phyloP scores from a whole-genome alignment of 2,329 filamentous ascomycete species.

The Fonsecaea multimorphosa region DNA sequence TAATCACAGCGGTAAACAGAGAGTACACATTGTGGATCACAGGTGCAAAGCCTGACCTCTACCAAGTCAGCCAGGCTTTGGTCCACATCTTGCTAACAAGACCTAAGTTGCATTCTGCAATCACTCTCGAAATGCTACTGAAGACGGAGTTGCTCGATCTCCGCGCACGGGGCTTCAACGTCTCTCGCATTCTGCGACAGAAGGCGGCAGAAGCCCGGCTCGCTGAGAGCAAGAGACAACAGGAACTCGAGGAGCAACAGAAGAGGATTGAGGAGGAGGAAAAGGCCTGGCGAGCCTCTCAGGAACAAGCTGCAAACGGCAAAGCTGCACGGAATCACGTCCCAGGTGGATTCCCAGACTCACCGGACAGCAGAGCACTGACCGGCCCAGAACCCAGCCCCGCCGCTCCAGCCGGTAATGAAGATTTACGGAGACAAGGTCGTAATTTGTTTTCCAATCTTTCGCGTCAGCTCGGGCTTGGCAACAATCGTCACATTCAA shows the following conservation, averaged over 20 bases:
- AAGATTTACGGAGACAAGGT: conserved; percentile 52
- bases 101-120: conserved; percentile 84
- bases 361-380: conserved; percentile 54
- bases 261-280: conserved; percentile 69
- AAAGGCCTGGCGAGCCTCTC: conserved; percentile 54
- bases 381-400: conserved; percentile 34
- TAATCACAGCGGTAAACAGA: conserved; percentile 62
- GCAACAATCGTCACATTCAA: conserved; percentile 41
- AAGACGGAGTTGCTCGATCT: conserved; percentile 83
- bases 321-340: conserved; percentile 57
- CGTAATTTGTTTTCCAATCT: conserved; percentile 71
- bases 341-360: conserved; percentile 76
- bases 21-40: conserved; percentile 78
- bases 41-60: conserved; percentile 76
- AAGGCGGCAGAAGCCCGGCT: conserved; percentile 88
- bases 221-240: conserved; percentile 79
- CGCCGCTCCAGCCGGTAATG: conserved; percentile 34
- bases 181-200: conserved; percentile 86
- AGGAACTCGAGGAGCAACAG: conserved; percentile 74
- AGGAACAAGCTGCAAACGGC: conserved; percentile 44
- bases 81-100: conserved; percentile 79
- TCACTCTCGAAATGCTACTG: conserved; percentile 89
- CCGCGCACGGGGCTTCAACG: conserved; percentile 89
- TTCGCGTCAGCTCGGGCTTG: conserved; percentile 71
- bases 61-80: conserved; percentile 88